Conservation (phyloP, 495 filamentous ascomycete genomes). For the Extremus antarcticus region DNA sequence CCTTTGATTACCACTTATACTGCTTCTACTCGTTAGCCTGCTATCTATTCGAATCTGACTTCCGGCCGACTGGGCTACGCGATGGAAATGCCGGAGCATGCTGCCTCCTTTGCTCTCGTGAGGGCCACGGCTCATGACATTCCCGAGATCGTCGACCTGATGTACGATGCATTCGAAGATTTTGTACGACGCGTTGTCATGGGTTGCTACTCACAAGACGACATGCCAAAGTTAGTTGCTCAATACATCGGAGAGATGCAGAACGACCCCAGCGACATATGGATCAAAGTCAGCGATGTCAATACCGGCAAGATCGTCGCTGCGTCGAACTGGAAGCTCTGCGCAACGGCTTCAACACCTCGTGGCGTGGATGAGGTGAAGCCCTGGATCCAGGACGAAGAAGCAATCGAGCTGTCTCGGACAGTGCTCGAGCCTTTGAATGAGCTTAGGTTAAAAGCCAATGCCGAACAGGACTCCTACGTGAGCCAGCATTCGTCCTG, state of each 20-base stretch:
- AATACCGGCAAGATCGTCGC: slow-evolving; percentile 7
- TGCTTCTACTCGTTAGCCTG: background rate
- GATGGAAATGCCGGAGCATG: background rate
- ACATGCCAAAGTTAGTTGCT: background rate
- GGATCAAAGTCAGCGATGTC: slow-evolving; percentile 7
- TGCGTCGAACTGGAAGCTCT: slow-evolving; percentile 6
- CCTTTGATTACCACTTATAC: too few species aligned
- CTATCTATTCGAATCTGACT: background rate
- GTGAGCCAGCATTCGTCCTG: background rate
- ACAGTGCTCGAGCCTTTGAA: background rate
- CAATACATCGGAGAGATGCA: background rate
- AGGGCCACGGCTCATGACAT: slow-evolving; percentile 9
- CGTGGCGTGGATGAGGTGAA: background rate
- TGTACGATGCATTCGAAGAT: slow-evolving; percentile 8
- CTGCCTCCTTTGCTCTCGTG: background rate
- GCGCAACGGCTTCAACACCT: background rate
- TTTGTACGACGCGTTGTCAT: slow-evolving; percentile 3
- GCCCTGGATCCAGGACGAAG: slow-evolving; percentile 8
- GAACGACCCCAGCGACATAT: slow-evolving; percentile 8
- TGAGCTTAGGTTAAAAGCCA: background rate
- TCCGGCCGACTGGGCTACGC: too few species aligned
- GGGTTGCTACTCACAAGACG: slow-evolving; percentile 4
- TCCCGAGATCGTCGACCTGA: background rate
- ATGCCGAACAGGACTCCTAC: slow-evolving; percentile 2
- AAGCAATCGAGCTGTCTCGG: background rate